phyloP scores from a whole-genome alignment of 306 rosid genomes.

The Cyclanthera cordifolia region DNA sequence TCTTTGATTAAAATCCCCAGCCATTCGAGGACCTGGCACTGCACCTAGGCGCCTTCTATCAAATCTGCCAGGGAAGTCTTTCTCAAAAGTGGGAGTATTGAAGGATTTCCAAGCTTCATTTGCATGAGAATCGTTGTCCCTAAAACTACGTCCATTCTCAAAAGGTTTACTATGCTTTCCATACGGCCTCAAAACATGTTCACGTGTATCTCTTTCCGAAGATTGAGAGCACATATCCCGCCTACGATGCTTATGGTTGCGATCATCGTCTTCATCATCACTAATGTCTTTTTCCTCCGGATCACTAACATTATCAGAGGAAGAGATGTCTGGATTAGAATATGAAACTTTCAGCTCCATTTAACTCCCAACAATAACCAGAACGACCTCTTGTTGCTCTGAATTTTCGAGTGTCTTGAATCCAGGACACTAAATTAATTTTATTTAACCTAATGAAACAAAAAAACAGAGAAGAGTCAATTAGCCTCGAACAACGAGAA shows the following conservation, averaged over 20 bases:
- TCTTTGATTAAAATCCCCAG: conserved; percentile 63
- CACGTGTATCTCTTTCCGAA: conserved; percentile 61
- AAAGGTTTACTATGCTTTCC: conserved; percentile 60
- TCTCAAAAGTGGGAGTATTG: conserved; percentile 31
- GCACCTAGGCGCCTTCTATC: conserved; percentile 66
- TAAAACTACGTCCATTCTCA: conserved; percentile 53
- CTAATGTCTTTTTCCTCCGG: conserved; percentile 74
- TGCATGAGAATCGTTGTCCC: conserved; percentile 68
- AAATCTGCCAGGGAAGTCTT: conserved; percentile 48
- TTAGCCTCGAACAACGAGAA: not conserved
- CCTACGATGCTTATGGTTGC: conserved; percentile 44
- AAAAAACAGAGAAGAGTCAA: not conserved
- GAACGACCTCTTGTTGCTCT: not conserved
- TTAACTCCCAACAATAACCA: not conserved
- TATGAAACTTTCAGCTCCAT: conserved; percentile 14
- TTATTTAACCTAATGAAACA: not conserved
- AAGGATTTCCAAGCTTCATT: conserved; percentile 46
- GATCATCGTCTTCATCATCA: conserved; percentile 90
- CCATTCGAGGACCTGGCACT: conserved; percentile 37
- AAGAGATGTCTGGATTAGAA: conserved; percentile 4
- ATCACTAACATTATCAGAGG: conserved; percentile 14
- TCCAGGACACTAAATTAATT: not conserved
- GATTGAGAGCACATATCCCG: conserved; percentile 44
- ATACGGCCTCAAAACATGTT: conserved; percentile 61
- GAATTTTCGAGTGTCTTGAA: not conserved